phyloP scores from a whole-genome alignment of 75 land plant species.

The Azolla pinnata region DNA sequence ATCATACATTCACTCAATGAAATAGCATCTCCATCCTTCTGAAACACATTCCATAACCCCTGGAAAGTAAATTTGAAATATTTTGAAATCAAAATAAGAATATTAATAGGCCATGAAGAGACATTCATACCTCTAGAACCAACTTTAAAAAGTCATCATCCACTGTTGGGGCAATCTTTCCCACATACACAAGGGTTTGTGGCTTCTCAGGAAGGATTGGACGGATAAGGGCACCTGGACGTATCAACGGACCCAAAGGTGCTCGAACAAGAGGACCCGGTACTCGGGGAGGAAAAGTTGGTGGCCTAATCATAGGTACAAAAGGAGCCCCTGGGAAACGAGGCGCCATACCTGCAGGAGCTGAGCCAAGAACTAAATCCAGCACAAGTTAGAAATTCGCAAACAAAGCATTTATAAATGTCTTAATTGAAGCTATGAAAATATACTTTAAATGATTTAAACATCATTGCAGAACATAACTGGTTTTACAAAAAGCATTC shows the following conservation, averaged over 20 bases:
- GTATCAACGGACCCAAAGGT: conserved; percentile 51
- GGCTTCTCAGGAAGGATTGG: conserved; percentile 73
- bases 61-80: too few relatives aligned
- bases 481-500: background rate
- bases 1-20: background rate
- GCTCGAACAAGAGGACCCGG: conserved; percentile 37
- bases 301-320: conserved; percentile 55
- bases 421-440: background rate
- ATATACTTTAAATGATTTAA: background rate
- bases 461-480: conserved; percentile 6
- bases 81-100: background rate
- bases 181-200: conserved; percentile 89
- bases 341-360: conserved; percentile 56
- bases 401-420: background rate
- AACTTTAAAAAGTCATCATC: conserved; percentile 83
- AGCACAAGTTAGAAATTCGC: conserved; percentile 9
- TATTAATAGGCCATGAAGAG: background rate
- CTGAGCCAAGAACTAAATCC: conserved; percentile 50
- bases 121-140: conserved; percentile 52
- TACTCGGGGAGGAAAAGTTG: conserved; percentile 60
- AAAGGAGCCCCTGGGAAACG: conserved; percentile 67
- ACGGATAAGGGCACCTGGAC: conserved; percentile 33
- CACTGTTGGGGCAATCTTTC: conserved; percentile 77
- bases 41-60: too few relatives aligned
- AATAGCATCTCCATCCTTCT: background rate